phyloP scores from a whole-genome alignment of 208 protist species.

The Kentomonas sorsogonicus region DNA sequence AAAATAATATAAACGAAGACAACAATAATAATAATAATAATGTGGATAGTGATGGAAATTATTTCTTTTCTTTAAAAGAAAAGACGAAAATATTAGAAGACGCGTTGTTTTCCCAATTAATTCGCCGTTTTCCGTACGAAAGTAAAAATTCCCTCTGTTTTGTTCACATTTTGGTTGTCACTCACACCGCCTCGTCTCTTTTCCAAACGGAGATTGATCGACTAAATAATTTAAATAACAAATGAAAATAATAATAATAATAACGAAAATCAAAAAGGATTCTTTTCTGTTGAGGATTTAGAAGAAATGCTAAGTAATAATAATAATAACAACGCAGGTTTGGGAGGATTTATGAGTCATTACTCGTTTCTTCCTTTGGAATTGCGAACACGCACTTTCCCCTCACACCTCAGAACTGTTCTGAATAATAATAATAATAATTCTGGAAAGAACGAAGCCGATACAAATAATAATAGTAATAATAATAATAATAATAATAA shows the following conservation, averaged over 20 bases:
- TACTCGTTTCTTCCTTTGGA: too few species aligned
- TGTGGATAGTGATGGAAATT: not conserved
- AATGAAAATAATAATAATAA: not conserved
- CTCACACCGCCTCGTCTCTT: too few species aligned
- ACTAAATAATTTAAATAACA: not conserved
- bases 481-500: constrained; percentile 11
- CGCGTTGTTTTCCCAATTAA: too few species aligned
- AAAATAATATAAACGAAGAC: constrained; percentile 2
- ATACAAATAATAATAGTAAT: constrained; percentile 8
- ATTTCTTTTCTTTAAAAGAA: too few species aligned
- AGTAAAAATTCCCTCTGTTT: too few species aligned
- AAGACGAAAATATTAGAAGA: not conserved
- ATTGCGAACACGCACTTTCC: too few species aligned
- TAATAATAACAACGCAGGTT: constrained; percentile 3
- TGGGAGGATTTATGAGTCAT: too few species aligned
- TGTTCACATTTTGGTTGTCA: too few species aligned
- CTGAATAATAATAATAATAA: constrained; percentile 6
- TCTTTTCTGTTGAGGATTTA: not conserved
- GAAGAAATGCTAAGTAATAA: constrained; percentile 6
- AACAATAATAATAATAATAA: not conserved
- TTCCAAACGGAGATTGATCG: too few species aligned
- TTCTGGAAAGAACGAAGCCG: not conserved
- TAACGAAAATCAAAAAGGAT: not conserved
- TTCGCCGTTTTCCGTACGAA: too few species aligned
- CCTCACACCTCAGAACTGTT: too few species aligned